A percentile compares a stretch with the other conserved stretches of the same genome.
These are phyloP conservation scores for Drechslerella coelobrocha DNA, from an alignment of 2,329 filamentous ascomycete species.

Conservation along the genomic window DNA sequence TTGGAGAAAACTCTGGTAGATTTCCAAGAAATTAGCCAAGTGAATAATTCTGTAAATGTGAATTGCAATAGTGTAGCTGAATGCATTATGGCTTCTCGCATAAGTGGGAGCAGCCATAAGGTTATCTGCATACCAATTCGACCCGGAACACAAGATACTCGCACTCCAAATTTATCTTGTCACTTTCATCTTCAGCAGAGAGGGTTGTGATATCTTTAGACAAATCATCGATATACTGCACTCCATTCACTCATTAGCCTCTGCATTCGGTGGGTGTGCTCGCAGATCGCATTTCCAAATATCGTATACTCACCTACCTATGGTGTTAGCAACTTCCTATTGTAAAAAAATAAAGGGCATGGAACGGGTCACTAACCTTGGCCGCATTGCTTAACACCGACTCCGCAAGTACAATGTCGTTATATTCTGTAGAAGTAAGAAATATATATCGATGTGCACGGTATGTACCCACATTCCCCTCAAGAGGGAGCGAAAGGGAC, in stretches of 20 bases:
- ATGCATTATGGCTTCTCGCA: conserved; percentile 27
- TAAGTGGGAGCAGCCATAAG: conserved; percentile 21
- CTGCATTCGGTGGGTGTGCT: neutral
- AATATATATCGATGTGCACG: conserved; percentile 2
- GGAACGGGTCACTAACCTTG: conserved; percentile 41
- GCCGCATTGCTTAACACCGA: conserved; percentile 47
- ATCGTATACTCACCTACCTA: too few species aligned
- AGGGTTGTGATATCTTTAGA: conserved; percentile 31
- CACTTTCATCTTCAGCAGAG: conserved; percentile 12
- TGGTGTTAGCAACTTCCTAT: too few species aligned
- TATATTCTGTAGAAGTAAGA: conserved; percentile 26
- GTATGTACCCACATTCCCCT: conserved; percentile 5
- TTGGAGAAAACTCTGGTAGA: conserved; percentile 71
- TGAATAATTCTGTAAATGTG: neutral
- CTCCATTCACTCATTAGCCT: conserved; percentile 5
- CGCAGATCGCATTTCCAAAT: neutral
- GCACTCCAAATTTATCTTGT: conserved; percentile 46
- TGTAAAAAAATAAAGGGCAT: too few species aligned
- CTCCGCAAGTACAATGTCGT: conserved; percentile 36
- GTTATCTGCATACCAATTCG: conserved; percentile 29
- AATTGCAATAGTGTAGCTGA: conserved; percentile 8
- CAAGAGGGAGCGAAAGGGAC: conserved; percentile 5
- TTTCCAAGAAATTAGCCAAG: neutral
- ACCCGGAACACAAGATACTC: conserved; percentile 39
- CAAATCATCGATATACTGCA: conserved; percentile 44